Base-by-base conservation (phyloP, 2,329 filamentous ascomycete species). In the Botrytis byssoidea region DNA sequence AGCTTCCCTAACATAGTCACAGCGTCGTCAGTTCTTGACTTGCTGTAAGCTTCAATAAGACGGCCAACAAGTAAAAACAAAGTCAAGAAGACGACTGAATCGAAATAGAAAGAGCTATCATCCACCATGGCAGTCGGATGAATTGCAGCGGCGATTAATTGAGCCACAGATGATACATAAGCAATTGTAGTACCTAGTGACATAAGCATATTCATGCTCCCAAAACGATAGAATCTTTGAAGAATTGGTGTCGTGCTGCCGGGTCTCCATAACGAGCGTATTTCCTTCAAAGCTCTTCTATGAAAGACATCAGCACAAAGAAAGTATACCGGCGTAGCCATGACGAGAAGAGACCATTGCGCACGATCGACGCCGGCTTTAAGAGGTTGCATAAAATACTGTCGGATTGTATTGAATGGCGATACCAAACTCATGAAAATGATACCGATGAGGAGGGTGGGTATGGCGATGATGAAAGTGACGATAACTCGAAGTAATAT, bases 151-250 rank as follows among this genome's bases (percentile, higher is more conserved):
- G 90, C 88, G 70, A 93, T 91, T 80, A 98, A 87, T 76, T 97
- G 90, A 25, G 90, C 91, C 37, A 97, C 84, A 0, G 94, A 97
- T 0, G 93, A 91, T 75, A 97, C 85, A 81, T 97, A 97, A 1
- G 95, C 95, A 74, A 98, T 93, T 3, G 90, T 92, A 0, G 95
- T 97, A 9, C 94, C 95, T 3, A 97, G 86, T 12, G 92, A 96
- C 83, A 98, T 95, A 74, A 98, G 87, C 84, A 97, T 92, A 80
- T 97, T 97, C 95, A 98, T 98, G 84, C 94, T 97, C 14, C 95
- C 95, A 79, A 98, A 98, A n/a, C 92, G 90, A 81, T 94, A 94
- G 79, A 98, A 95, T 22, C 95, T 87, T 77, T 91, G 88, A 25
- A 93, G 78, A 6, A 97, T 81, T 0, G 93, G 92, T 1, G 91